Conservation (phyloP, 768 basidiomycete species). For the Hypholoma sublateritium region DNA sequence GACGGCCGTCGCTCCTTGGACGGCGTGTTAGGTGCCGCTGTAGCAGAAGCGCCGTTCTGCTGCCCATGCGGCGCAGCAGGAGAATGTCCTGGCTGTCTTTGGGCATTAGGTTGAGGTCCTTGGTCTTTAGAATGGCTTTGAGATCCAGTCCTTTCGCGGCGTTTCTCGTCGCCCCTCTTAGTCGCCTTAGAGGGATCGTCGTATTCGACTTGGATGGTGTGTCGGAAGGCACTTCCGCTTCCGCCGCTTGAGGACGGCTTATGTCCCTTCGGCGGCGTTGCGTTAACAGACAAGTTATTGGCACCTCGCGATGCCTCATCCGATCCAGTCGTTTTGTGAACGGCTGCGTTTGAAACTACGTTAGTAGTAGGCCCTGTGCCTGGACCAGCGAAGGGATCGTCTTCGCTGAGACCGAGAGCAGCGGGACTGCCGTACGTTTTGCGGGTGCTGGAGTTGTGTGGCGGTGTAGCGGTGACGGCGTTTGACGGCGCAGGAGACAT, state of each 20-base stretch:
- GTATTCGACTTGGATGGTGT: constrained; percentile 98
- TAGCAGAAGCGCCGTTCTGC: too few species aligned
- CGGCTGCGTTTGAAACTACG: constrained; percentile 10
- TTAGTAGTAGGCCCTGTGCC: constrained; percentile 21
- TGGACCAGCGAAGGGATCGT: constrained; percentile 73
- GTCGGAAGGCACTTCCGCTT: constrained; percentile 52
- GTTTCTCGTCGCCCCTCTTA: constrained; percentile 32
- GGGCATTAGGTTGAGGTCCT: neutral
- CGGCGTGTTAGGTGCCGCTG: constrained; percentile 3
- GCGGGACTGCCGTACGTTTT: constrained; percentile 34
- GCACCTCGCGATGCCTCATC: constrained; percentile 14
- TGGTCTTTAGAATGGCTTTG: constrained; percentile 14
- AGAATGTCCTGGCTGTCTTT: constrained; percentile 3
- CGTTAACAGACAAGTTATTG: constrained; percentile 11
- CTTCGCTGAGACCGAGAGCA: constrained; percentile 45
- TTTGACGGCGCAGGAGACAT: constrained; percentile 25
- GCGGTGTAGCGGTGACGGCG: constrained; percentile 28
- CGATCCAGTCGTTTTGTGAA: constrained; percentile 10
- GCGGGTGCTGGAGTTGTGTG: constrained; percentile 9
- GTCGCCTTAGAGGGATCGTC: constrained; percentile 50
- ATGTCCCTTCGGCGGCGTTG: constrained; percentile 37
- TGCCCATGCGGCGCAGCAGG: too few species aligned
- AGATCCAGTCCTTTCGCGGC: constrained; percentile 27
- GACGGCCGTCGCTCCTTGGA: constrained; percentile 33
- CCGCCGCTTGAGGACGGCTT: constrained; percentile 48